Evolutionary conservation across 257 asterid genomes (phyloP).

Genomic region (Rauvolfia tetraphylla): DNA sequence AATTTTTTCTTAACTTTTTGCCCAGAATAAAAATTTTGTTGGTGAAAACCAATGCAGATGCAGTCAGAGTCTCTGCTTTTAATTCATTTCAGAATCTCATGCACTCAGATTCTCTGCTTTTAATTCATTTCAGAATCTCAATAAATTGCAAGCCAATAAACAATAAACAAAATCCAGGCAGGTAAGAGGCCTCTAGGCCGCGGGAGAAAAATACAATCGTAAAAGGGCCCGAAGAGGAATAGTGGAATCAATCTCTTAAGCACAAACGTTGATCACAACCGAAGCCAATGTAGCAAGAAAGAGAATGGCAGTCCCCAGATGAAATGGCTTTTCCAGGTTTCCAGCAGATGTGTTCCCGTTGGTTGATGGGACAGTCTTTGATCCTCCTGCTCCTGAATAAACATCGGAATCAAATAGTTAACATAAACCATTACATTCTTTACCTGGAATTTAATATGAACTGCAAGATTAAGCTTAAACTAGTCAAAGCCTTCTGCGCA

Average conservation of each 20-base stretch:
- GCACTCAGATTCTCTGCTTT: not conserved
- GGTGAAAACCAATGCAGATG: too few species aligned
- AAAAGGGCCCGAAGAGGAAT: not conserved
- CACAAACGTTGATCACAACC: conserved; percentile 14
- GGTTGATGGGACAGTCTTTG: conserved; percentile 34
- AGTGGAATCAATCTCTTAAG: not conserved
- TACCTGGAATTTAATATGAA: not conserved
- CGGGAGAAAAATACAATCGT: not conserved
- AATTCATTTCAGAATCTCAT: not conserved
- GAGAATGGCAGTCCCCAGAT: conserved; percentile 16
- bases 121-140: not conserved
- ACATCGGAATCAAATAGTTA: not conserved
- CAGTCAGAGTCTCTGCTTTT: too few species aligned
- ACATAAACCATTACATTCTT: not conserved
- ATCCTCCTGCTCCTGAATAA: conserved; percentile 28
- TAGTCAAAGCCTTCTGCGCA: not conserved
- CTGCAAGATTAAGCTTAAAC: not conserved
- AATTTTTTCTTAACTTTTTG: too few species aligned
- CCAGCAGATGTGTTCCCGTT: conserved; percentile 32
- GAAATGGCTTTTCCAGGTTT: conserved; percentile 21
- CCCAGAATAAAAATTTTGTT: not conserved
- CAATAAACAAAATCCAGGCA: conserved; percentile 1
- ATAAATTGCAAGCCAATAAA: not conserved
- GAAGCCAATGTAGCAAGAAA: conserved; percentile 26
- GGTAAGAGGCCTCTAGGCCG: not conserved